Percentiles rank a stretch among this genome's conserved stretches.
phyloP scores from a whole-genome alignment of 768 basidiomycete genomes.

The Thelephora ganbajun region DNA sequence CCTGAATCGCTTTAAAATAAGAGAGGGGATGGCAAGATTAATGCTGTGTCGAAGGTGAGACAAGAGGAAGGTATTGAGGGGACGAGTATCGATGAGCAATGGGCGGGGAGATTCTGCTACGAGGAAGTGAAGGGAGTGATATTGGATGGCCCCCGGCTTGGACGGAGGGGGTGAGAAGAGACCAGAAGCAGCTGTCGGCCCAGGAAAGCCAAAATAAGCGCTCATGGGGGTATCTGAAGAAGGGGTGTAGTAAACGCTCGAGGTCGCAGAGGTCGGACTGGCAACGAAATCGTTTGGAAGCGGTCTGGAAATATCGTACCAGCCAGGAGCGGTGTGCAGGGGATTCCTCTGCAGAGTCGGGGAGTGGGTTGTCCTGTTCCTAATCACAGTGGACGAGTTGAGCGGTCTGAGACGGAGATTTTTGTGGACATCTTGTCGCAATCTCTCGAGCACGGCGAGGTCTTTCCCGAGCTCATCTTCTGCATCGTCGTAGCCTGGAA shows the following conservation, averaged over 20 bases:
- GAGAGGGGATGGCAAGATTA: conserved; percentile 79
- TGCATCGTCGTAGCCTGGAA: conserved; percentile 15
- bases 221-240: conserved; percentile 23
- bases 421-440: conserved; percentile 59
- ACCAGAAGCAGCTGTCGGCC: neutral
- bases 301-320: conserved; percentile 18
- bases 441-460: conserved; percentile 49
- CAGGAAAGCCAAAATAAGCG: conserved; percentile 17
- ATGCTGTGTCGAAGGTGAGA: conserved; percentile 57
- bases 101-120: conserved; percentile 28
- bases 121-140: conserved; percentile 26
- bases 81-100: conserved; percentile 73
- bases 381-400: conserved; percentile 27
- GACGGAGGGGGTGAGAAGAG: conserved; percentile 6
- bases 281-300: conserved; percentile 15
- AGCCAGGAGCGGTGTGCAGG: conserved; percentile 12
- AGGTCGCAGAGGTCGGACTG: conserved; percentile 31
- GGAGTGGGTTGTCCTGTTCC: conserved; percentile 9
- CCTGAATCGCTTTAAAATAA: conserved; percentile 76
- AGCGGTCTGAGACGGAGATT: conserved; percentile 73
- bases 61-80: conserved; percentile 47
- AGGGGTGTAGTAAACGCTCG: conserved; percentile 39
- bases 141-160: conserved; percentile 10
- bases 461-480: conserved; percentile 54
- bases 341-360: conserved; percentile 10